Percentiles rank a stretch among this genome's conserved stretches.
These are phyloP conservation scores for Fusarium proliferatum DNA, from an alignment of 2,329 filamentous ascomycete genomes.

Conservation along the genomic window DNA sequence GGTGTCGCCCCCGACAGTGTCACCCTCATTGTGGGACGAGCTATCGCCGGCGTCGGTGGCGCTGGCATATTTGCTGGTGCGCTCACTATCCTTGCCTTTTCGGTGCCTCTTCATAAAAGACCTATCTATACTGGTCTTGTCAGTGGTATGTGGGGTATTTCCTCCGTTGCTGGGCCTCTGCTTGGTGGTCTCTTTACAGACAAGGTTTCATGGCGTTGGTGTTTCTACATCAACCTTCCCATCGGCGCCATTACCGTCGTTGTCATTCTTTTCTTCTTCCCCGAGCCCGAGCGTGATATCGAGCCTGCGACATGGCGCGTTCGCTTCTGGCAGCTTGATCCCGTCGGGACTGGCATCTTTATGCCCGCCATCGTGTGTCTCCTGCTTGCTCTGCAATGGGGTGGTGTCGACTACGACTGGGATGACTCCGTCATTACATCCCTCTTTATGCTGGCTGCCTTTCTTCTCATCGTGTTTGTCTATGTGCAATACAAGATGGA, in stretches of 20 bases:
- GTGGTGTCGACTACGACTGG: slow-evolving; percentile 52
- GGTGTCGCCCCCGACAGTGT: slow-evolving; percentile 48
- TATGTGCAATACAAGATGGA: slow-evolving; percentile 53
- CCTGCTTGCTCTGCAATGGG: slow-evolving; percentile 63
- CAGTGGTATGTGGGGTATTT: slow-evolving; percentile 59
- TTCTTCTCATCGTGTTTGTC: slow-evolving; percentile 52
- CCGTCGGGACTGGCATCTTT: slow-evolving; percentile 48
- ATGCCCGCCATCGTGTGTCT: slow-evolving; percentile 57
- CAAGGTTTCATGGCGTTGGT: slow-evolving; percentile 54
- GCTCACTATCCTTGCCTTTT: slow-evolving; percentile 55
- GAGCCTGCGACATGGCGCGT: slow-evolving; percentile 41
- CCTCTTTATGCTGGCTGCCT: slow-evolving; percentile 47
- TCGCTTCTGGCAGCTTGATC: slow-evolving; percentile 45
- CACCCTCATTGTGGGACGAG: slow-evolving; percentile 51
- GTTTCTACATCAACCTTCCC: slow-evolving; percentile 55
- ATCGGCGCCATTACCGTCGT: slow-evolving; percentile 50
- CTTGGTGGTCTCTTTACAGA: slow-evolving; percentile 52
- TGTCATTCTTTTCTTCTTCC: slow-evolving; percentile 47
- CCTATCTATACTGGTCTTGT: slow-evolving; percentile 53
- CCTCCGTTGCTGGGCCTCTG: slow-evolving; percentile 51
- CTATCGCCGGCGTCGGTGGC: slow-evolving; percentile 54
- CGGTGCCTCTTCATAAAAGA: slow-evolving; percentile 49
- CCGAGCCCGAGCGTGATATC: slow-evolving; percentile 41
- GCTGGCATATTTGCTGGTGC: slow-evolving; percentile 60
- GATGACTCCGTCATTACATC: slow-evolving; percentile 38